Evolutionary conservation across 306 rosid species (phyloP).

Genomic region (Prunus padus): DNA sequence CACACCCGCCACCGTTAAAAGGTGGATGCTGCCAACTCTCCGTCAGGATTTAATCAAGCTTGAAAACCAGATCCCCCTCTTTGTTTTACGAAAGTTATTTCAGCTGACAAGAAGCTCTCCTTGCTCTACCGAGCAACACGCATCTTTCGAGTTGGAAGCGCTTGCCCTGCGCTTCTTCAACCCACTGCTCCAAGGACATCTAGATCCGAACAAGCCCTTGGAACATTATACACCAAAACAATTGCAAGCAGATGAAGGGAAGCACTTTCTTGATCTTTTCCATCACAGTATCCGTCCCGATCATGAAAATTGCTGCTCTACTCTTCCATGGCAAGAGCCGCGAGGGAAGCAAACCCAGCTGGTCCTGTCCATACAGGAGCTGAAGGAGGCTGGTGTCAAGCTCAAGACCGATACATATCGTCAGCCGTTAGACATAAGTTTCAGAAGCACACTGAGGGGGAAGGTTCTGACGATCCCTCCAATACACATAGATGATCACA

Average conservation of each 20-base stretch:
- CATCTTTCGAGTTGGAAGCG: conserved; percentile 32
- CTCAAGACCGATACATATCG: background rate
- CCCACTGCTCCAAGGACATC: conserved; percentile 27
- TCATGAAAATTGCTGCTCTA: background rate
- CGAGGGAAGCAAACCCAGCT: conserved; percentile 21
- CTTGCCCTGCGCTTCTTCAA: conserved; percentile 36
- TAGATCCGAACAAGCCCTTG: background rate
- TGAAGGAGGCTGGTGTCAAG: conserved; percentile 29
- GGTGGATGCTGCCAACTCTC: conserved; percentile 44
- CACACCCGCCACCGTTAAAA: conserved; percentile 10
- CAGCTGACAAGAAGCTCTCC: too few species aligned
- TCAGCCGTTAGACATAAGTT: conserved; percentile 28
- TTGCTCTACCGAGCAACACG: too few species aligned
- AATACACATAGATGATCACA: conserved; percentile 38
- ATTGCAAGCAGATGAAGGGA: background rate
- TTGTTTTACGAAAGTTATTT: too few species aligned
- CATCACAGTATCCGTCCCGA: conserved; percentile 23
- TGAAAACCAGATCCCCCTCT: conserved; percentile 55
- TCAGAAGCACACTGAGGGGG: background rate
- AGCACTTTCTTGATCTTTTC: conserved; percentile 43
- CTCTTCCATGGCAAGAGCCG: background rate
- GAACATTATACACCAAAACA: background rate
- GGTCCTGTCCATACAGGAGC: conserved; percentile 32
- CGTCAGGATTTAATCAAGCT: conserved; percentile 44
- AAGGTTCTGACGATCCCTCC: conserved; percentile 31